Evolutionary conservation across 2,329 filamentous ascomycete species (phyloP).

Genomic region (Hansfordia pulvinata): DNA sequence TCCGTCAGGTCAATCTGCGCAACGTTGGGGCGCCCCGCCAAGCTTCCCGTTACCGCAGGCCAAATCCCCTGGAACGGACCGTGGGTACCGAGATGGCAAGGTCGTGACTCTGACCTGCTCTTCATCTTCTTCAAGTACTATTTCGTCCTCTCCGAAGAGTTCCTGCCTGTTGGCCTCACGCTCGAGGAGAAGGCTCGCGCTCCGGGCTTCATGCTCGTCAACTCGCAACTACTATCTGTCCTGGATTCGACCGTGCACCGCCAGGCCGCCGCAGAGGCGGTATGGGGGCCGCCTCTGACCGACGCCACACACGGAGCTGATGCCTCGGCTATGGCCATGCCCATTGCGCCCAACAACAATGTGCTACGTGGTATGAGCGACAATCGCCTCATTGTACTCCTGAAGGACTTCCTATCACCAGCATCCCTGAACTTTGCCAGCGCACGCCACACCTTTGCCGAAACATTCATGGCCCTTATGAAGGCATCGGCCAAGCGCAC

Average conservation of each 20-base stretch:
- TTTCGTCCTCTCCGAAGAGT: constrained; percentile 65
- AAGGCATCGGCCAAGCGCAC: constrained; percentile 63
- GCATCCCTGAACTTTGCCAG: constrained; percentile 21
- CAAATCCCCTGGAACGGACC: constrained; percentile 74
- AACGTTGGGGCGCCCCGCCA: constrained; percentile 51
- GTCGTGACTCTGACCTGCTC: constrained; percentile 77
- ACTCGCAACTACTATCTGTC: constrained; percentile 67
- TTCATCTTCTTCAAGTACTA: constrained; percentile 88
- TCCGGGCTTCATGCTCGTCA: constrained; percentile 67
- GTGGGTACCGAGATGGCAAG: constrained; percentile 78
- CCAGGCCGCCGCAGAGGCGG: constrained; percentile 40
- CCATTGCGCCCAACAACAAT: constrained; percentile 49
- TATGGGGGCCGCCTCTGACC: constrained; percentile 26
- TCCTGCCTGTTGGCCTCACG: constrained; percentile 42
- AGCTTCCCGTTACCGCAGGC: constrained; percentile 51
- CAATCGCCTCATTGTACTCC: constrained; percentile 68
- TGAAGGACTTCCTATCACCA: constrained; percentile 62
- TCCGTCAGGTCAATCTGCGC: constrained; percentile 32
- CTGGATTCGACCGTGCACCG: constrained; percentile 77
- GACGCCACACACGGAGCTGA: constrained; percentile 43
- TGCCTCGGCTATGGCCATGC: constrained; percentile 48
- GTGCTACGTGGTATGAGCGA: constrained; percentile 74
- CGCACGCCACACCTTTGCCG: constrained; percentile 57
- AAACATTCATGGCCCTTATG: constrained; percentile 59
- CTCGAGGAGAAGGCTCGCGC: constrained; percentile 45